Conservation (phyloP, 2,329 filamentous ascomycete species). For the Dryadomyces quercivorus region DNA sequence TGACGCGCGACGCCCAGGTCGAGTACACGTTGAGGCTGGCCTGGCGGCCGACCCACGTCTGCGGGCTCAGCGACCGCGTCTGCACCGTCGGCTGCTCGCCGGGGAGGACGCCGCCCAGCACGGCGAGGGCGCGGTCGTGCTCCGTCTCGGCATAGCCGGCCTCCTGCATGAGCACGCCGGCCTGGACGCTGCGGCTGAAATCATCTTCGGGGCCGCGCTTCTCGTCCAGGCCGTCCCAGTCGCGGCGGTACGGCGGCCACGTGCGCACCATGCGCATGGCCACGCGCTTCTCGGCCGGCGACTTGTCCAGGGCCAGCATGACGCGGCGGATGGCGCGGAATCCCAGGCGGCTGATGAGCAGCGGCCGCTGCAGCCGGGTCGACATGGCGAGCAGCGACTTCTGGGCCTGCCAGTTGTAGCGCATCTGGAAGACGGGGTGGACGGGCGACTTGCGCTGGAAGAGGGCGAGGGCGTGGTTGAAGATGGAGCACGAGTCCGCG, state of each 20-base stretch:
- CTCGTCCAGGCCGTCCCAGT: constrained; percentile 49
- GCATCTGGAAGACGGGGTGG: constrained; percentile 22
- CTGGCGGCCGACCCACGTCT: constrained; percentile 16
- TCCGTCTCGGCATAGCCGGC: constrained; percentile 38
- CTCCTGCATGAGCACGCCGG: constrained; percentile 41
- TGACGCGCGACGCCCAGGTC: constrained; percentile 43
- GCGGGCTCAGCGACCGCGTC: constrained; percentile 27
- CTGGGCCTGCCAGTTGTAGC: constrained; percentile 46
- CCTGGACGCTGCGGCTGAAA: constrained; percentile 38
- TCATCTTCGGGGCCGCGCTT: constrained; percentile 36
- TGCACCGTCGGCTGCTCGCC: constrained; percentile 46
- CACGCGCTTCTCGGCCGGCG: constrained; percentile 33
- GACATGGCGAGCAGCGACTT: constrained; percentile 40
- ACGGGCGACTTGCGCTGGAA: constrained; percentile 23
- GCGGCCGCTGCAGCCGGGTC: constrained; percentile 25
- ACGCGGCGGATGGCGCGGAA: constrained; percentile 44
- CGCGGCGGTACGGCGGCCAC: constrained; percentile 49
- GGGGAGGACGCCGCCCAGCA: constrained; percentile 37
- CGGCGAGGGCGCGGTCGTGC: constrained; percentile 35
- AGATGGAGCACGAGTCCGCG: constrained; percentile 21
- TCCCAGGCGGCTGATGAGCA: constrained; percentile 32
- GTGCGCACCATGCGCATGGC: constrained; percentile 34
- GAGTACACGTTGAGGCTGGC: constrained; percentile 23
- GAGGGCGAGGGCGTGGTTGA: constrained; percentile 26
- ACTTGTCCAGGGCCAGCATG: constrained; percentile 40